Evolutionary conservation across 116 monocot species (phyloP), one percentile per base, ranked within the genome.

Genomic region (Posidonia oceanica): DNA sequence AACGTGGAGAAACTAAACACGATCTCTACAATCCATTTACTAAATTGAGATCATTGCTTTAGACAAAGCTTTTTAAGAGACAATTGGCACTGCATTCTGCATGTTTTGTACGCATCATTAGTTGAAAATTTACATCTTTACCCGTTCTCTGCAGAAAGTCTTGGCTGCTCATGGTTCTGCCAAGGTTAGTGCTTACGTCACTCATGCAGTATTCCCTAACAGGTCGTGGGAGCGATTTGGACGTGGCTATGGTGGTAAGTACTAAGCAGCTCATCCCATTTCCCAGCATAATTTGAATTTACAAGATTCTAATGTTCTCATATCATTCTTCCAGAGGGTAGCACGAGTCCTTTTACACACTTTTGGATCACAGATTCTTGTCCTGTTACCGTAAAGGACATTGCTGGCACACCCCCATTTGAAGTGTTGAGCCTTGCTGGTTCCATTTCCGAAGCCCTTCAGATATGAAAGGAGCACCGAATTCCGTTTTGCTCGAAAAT

Each of bases 331-430:
- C 74, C 75, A 83, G 85, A 71, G 13, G 80, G 65, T 2, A 38
- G 40, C 6, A 70, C 55, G 44, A 76, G 71, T 41, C 63, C 70
- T 15, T 91, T 91, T 36, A 54, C 91, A 4, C 80, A 85, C 82
- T 91, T 91, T 73, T 96, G 96, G 96, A 72, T 96, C 36, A 96
- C 87, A 2, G 91, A 91, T 63, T 96, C 96, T 0, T 96, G 91
- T 72, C 96, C 96, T 4, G 76, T 75, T 2, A 96, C 96, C 2
- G 86, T 91, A 18, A 85, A 91, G 44, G 83, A 77, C n/a, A 86
- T 96, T 52, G 75, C 38, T 37, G 61, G 77, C 63, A 80, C 59
- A 42, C 41, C 85, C 66, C 96, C 96, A 54, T 96, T 96, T 77
- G 88, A 96, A 78, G 96, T 96, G 55, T 69, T 96, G 61, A 91